Percentiles rank a stretch among this genome's conserved stretches.
These are phyloP conservation scores for Citrullus colocynthis DNA, from an alignment of 306 rosid genomes.

Conservation along the genomic window DNA sequence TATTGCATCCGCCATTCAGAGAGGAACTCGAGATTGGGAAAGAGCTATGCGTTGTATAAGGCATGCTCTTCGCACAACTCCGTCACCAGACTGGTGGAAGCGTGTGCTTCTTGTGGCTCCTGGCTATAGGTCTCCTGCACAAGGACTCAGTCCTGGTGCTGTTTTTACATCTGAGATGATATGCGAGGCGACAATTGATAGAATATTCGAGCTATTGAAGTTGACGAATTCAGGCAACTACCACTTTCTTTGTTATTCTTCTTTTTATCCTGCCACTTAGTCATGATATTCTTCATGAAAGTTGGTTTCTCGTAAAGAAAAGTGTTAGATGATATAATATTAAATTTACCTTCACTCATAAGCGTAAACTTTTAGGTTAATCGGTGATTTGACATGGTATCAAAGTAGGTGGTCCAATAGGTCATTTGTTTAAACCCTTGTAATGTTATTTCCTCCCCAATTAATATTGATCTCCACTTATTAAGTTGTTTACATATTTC, in stretches of 20 bases:
- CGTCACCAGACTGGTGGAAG: slow-evolving; percentile 99
- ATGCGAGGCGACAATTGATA: slow-evolving; percentile 81
- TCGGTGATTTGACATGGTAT: no score
- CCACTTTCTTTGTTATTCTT: slow-evolving; percentile 7
- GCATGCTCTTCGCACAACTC: slow-evolving; percentile 85
- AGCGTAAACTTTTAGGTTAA: no score
- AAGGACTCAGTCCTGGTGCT: slow-evolving; percentile 75
- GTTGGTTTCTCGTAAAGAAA: background rate
- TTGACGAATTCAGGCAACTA: slow-evolving; percentile 79
- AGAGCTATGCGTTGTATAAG: slow-evolving; percentile 91
- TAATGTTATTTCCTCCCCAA: no score
- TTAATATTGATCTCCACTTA: no score
- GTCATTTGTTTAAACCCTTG: no score
- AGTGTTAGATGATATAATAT: background rate
- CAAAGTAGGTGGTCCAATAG: no score
- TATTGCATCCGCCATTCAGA: slow-evolving; percentile 67
- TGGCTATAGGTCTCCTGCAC: slow-evolving; percentile 60
- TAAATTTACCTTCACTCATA: no score
- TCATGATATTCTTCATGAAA: background rate
- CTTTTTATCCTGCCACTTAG: background rate
- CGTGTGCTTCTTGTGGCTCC: slow-evolving; percentile 87
- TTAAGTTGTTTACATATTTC: no score
- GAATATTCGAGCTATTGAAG: slow-evolving; percentile 80
- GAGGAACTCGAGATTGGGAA: slow-evolving; percentile 98
- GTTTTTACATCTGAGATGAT: slow-evolving; percentile 96